These are phyloP conservation scores for Sicyos edulis DNA, from an alignment of 306 rosid genomes.

Conservation along the genomic window DNA sequence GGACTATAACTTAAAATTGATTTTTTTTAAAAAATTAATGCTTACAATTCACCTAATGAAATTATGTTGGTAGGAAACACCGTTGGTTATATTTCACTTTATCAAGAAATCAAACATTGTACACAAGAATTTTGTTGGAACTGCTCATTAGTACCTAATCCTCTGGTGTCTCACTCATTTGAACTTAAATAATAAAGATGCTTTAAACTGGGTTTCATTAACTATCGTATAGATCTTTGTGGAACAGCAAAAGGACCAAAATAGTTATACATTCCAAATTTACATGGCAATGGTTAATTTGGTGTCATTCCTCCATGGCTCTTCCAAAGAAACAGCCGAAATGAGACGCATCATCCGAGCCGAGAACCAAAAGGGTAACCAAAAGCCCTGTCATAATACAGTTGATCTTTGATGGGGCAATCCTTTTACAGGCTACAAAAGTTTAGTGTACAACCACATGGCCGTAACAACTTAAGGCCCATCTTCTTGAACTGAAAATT, in stretches of 20 bases:
- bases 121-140: too few species aligned
- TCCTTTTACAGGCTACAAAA: slow-evolving; percentile 1
- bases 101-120: too few species aligned
- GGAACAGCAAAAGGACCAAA: background rate
- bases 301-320: background rate
- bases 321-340: background rate
- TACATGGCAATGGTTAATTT: slow-evolving; percentile 14
- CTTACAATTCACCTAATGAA: too few species aligned
- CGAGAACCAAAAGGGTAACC: background rate
- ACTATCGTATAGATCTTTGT: background rate
- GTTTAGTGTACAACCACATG: background rate
- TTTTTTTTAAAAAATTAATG: too few species aligned
- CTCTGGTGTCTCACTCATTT: too few species aligned
- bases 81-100: too few species aligned
- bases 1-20: background rate
- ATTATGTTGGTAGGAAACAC: too few species aligned
- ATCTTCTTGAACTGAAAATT: slow-evolving; percentile 88
- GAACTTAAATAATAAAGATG: background rate
- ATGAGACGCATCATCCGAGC: background rate
- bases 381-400: slow-evolving; percentile 3
- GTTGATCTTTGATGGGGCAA: background rate
- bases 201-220: background rate
- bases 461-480: slow-evolving; percentile 43
- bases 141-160: too few species aligned
- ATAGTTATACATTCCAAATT: background rate